Percentiles rank a stretch among this genome's conserved stretches.
Conservation (phyloP, 1,139 yeast species). For the Saccharomyces pastorianus region DNA sequence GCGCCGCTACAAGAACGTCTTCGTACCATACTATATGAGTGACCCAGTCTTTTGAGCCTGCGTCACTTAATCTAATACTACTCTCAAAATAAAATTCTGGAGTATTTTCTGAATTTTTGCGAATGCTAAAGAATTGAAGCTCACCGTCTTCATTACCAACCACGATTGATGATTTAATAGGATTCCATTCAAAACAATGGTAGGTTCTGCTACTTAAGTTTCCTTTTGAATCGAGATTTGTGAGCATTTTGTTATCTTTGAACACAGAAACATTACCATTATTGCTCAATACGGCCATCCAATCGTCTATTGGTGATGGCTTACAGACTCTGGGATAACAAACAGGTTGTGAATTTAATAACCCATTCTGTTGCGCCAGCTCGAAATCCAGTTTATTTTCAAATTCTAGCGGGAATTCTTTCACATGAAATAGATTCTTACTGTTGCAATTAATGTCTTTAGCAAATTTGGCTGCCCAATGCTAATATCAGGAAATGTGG, state of each 20-base stretch:
- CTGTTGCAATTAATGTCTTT: slow-evolving; percentile 14
- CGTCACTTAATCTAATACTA: not conserved
- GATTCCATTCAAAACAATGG: slow-evolving; percentile 27
- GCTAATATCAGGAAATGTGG: slow-evolving; percentile 25
- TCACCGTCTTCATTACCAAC: slow-evolving; percentile 27
- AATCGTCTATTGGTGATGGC: slow-evolving; percentile 17
- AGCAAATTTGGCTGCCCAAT: slow-evolving; percentile 23
- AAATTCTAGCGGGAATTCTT: slow-evolving; percentile 16
- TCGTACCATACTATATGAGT: slow-evolving; percentile 18
- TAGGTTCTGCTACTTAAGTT: slow-evolving; percentile 19
- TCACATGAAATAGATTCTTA: slow-evolving; percentile 23
- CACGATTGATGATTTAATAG: slow-evolving; percentile 16
- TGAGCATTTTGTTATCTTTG: slow-evolving; percentile 9
- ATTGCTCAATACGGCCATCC: slow-evolving; percentile 26
- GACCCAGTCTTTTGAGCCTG: slow-evolving; percentile 16
- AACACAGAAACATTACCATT: slow-evolving; percentile 24
- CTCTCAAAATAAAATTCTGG: not conserved
- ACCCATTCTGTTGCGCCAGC: slow-evolving; percentile 16
- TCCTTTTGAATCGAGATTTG: slow-evolving; percentile 19
- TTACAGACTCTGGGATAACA: slow-evolving; percentile 17
- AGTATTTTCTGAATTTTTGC: slow-evolving; percentile 3
- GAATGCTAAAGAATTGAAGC: slow-evolving; percentile 12
- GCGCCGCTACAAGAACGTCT: slow-evolving; percentile 2
- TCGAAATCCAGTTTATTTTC: slow-evolving; percentile 27
- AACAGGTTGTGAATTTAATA: slow-evolving; percentile 27